Evolutionary conservation across 1,139 yeast genomes (phyloP).

Genomic region (Suhomyces wounanorum): DNA sequence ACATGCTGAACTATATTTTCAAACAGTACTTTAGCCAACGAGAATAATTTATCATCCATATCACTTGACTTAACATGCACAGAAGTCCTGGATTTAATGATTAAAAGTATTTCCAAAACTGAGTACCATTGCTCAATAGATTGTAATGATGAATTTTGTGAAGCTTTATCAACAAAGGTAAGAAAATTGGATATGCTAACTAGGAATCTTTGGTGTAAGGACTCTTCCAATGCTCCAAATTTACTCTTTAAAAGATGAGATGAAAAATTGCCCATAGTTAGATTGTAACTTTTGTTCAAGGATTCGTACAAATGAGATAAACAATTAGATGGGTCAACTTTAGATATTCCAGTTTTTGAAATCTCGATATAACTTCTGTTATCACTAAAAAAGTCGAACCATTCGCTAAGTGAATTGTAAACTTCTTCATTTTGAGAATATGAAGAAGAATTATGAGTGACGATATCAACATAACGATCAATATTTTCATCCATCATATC

Average conservation of each 20-base stretch:
- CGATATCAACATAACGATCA: slow-evolving; percentile 24
- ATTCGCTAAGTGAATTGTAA: slow-evolving; percentile 19
- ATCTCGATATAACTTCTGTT: slow-evolving; percentile 15
- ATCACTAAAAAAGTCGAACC: slow-evolving; percentile 27
- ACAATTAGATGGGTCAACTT: slow-evolving; percentile 15
- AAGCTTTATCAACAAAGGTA: neutral
- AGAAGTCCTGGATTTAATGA: slow-evolving; percentile 8
- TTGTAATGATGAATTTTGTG: slow-evolving; percentile 1
- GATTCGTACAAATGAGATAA: slow-evolving; percentile 15
- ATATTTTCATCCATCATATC: slow-evolving; percentile 30
- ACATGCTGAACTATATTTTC: slow-evolving; percentile 10
- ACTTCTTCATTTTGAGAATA: slow-evolving; percentile 15
- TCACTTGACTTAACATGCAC: neutral
- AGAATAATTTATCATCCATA: neutral
- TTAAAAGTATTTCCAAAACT: slow-evolving; percentile 12
- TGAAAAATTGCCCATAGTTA: slow-evolving; percentile 18
- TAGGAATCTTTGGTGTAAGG: slow-evolving; percentile 17
- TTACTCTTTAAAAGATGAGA: slow-evolving; percentile 11
- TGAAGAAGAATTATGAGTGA: slow-evolving; percentile 11
- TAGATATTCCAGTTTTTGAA: slow-evolving; percentile 9
- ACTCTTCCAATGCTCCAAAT: slow-evolving; percentile 15
- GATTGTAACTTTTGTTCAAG: neutral
- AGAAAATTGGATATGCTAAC: slow-evolving; percentile 12
- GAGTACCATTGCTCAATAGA: slow-evolving; percentile 7
- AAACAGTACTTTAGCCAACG: slow-evolving; percentile 7